A percentile compares a stretch with the other conserved stretches of the same genome.
These are phyloP conservation scores for Trifolium fragiferum DNA, from an alignment of 306 rosid species.

Conservation along the genomic window DNA sequence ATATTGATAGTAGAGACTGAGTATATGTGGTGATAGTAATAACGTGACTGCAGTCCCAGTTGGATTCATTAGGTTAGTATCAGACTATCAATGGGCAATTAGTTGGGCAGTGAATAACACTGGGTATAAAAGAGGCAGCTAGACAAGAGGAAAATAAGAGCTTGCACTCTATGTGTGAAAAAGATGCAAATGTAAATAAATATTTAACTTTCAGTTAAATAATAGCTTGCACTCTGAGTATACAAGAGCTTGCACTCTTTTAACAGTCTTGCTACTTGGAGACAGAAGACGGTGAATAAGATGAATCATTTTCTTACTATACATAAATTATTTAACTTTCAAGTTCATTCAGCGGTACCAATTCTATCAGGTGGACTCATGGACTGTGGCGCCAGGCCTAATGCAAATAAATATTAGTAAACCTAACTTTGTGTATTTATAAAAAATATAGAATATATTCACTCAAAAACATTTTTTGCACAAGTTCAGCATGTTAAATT, in stretches of 20 bases:
- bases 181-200: no score
- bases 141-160: neutral
- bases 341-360: neutral
- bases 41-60: neutral
- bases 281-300: slow-evolving; percentile 3
- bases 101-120: neutral
- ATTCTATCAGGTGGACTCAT: slow-evolving; percentile 9
- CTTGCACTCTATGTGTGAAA: no score
- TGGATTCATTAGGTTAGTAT: slow-evolving; percentile 10
- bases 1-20: neutral
- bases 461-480: slow-evolving; percentile 32
- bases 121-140: neutral
- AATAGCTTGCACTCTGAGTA: no score
- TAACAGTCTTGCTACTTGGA: neutral
- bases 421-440: neutral
- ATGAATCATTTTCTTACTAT: neutral
- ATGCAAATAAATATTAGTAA: slow-evolving; percentile 9
- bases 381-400: neutral
- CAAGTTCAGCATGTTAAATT: slow-evolving; percentile 39
- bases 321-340: neutral
- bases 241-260: slow-evolving; percentile 8
- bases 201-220: no score
- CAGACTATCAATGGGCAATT: neutral
- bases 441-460: neutral
- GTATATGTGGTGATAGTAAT: slow-evolving; percentile 11